These are phyloP conservation scores for Stentor roeselii DNA, from an alignment of 73 alveolate species.

Conservation along the genomic window DNA sequence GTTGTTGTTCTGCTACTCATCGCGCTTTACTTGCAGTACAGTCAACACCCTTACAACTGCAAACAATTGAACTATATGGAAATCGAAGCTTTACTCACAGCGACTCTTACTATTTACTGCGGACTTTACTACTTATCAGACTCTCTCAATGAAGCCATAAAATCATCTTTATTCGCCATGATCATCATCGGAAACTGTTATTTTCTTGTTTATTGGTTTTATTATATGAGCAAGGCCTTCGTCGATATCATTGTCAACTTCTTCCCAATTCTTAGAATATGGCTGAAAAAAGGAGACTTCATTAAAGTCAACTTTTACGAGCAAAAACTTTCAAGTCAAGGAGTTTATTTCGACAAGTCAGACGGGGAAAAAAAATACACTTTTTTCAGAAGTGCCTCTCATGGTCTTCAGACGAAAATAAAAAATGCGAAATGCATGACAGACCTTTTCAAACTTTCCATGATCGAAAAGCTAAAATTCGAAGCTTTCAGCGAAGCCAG, in stretches of 20 bases:
- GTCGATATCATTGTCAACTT: not conserved
- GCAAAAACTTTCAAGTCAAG: no score
- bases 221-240: slow-evolving; percentile 34
- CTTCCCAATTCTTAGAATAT: not conserved
- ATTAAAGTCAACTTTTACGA: not conserved
- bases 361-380: no score
- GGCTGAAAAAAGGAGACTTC: not conserved
- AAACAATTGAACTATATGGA: slow-evolving; percentile 36
- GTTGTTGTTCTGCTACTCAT: slow-evolving; percentile 31
- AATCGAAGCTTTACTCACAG: slow-evolving; percentile 23
- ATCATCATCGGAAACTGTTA: slow-evolving; percentile 35
- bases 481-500: no score
- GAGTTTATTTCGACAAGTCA: no score
- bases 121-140: slow-evolving; percentile 55
- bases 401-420: no score
- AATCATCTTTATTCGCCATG: slow-evolving; percentile 37
- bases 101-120: slow-evolving; percentile 35
- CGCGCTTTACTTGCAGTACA: slow-evolving; percentile 22
- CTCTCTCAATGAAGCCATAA: slow-evolving; percentile 32
- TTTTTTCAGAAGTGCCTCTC: no score
- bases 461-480: no score
- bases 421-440: no score
- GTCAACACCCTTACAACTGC: slow-evolving; percentile 31
- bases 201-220: slow-evolving; percentile 39
- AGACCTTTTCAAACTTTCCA: no score